These are phyloP conservation scores for Chytridiales sp. DNA, from an alignment of 371 early-diverging fungal species.

Conservation along the genomic window DNA sequence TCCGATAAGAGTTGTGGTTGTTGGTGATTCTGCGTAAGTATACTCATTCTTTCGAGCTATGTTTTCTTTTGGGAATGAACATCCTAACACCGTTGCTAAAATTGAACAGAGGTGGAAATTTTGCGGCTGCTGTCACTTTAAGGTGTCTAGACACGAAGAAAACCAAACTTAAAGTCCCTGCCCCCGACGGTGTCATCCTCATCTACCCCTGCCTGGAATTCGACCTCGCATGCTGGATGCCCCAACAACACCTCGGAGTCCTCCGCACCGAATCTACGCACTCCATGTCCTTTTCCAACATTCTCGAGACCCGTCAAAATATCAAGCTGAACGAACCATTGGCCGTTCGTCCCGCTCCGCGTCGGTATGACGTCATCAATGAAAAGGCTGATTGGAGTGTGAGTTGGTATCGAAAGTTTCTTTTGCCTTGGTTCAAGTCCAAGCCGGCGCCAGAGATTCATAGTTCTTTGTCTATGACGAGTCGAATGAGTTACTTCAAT, in stretches of 20 bases:
- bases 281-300: slow-evolving; percentile 27
- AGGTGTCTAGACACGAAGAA: slow-evolving; percentile 66
- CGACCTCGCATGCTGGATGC: slow-evolving; percentile 89
- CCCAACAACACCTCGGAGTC: slow-evolving; percentile 62
- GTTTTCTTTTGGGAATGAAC: background rate
- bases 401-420: slow-evolving; percentile 39
- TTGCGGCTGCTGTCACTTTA: slow-evolving; percentile 65
- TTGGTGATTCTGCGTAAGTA: slow-evolving; percentile 93
- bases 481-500: slow-evolving; percentile 81
- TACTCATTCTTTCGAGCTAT: slow-evolving; percentile 1
- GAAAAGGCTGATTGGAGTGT: slow-evolving; percentile 37
- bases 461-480: slow-evolving; percentile 71
- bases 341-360: slow-evolving; percentile 42
- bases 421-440: slow-evolving; percentile 19
- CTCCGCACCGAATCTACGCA: slow-evolving; percentile 60
- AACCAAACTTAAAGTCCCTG: slow-evolving; percentile 44
- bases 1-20: slow-evolving; percentile 62
- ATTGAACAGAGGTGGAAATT: slow-evolving; percentile 70
- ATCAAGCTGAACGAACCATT: slow-evolving; percentile 35
- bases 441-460: slow-evolving; percentile 39
- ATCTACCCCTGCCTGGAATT: slow-evolving; percentile 89
- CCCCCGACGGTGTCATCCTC: slow-evolving; percentile 74
- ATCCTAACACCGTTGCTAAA: too few relatives aligned
- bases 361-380: slow-evolving; percentile 42
- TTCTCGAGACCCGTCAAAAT: slow-evolving; percentile 35